Evolutionary conservation across 192 early-diverging fungal genomes (phyloP).

Genomic region (Polychytrium aggregatum): DNA sequence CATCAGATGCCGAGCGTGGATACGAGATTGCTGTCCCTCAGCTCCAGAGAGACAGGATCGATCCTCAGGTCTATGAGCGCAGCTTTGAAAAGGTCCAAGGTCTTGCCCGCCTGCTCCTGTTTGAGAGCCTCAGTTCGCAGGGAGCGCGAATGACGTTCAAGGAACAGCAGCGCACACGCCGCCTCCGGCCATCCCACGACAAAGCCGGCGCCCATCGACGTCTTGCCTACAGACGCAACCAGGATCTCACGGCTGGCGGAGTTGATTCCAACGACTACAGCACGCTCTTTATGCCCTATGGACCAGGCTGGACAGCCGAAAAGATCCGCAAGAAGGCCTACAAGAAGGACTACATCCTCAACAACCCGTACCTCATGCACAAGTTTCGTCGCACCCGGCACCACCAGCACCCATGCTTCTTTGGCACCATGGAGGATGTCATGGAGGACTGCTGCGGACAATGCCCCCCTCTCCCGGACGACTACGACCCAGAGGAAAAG

Average conservation of each 20-base stretch:
- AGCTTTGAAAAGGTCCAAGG: conserved; percentile 17
- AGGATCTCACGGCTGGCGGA: conserved; percentile 7
- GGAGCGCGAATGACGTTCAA: conserved; percentile 15
- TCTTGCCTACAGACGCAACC: neutral
- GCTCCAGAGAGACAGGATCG: conserved; percentile 4
- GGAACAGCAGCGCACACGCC: conserved; percentile 8
- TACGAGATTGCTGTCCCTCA: conserved; percentile 8
- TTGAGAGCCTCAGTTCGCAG: conserved; percentile 8
- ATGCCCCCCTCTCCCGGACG: conserved; percentile 10
- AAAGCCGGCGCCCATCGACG: conserved; percentile 8
- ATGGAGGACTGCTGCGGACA: conserved; percentile 13
- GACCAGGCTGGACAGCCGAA: conserved; percentile 9
- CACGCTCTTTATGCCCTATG: conserved; percentile 15
- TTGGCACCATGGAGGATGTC: conserved; percentile 15
- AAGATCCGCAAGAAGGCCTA: conserved; percentile 6
- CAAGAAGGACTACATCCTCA: conserved; percentile 15
- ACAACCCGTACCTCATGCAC: conserved; percentile 13
- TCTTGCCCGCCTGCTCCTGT: conserved; percentile 14
- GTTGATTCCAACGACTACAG: conserved; percentile 18
- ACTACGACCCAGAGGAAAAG: conserved; percentile 11
- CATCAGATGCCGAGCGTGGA: conserved; percentile 16
- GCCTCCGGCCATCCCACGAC: conserved; percentile 16
- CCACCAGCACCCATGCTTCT: conserved; percentile 19
- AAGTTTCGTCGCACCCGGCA: conserved; percentile 3
- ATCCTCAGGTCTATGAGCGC: conserved; percentile 17